Conservation (phyloP, 2,329 filamentous ascomycete genomes). For the Escovopsis sp. region DNA sequence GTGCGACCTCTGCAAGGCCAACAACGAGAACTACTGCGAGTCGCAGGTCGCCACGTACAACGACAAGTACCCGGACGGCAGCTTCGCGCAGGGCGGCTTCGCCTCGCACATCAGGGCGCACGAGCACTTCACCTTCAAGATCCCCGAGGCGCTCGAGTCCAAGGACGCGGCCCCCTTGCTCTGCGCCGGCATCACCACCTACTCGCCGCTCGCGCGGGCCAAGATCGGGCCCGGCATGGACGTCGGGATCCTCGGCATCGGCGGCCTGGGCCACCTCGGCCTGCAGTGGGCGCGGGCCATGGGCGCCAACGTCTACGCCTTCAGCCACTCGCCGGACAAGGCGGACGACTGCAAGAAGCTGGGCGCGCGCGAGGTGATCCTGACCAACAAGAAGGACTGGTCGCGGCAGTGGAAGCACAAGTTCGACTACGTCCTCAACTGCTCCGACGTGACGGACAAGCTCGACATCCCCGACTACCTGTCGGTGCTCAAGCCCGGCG, state of each 20-base stretch:
- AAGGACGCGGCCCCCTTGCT: conserved; percentile 51
- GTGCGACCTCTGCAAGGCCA: conserved; percentile 29
- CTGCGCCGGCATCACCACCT: conserved; percentile 65
- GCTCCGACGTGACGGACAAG: conserved; percentile 32
- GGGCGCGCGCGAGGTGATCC: conserved; percentile 42
- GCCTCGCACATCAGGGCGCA: conserved; percentile 34
- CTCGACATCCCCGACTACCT: conserved; percentile 41
- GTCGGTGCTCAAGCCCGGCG: conserved; percentile 34
- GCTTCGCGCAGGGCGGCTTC: conserved; percentile 50
- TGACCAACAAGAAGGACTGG: conserved; percentile 39
- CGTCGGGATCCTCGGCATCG: conserved; percentile 59
- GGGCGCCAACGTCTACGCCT: conserved; percentile 49
- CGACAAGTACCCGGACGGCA: conserved; percentile 40
- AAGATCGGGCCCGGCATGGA: conserved; percentile 54
- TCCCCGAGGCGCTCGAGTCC: conserved; percentile 36
- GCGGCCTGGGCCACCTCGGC: conserved; percentile 60
- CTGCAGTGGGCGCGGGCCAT: conserved; percentile 57
- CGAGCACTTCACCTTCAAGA: conserved; percentile 44
- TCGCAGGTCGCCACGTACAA: conserved; percentile 42
- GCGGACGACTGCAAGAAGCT: conserved; percentile 44
- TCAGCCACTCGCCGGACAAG: conserved; percentile 46
- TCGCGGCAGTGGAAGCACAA: conserved; percentile 34
- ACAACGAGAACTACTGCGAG: conserved; percentile 37
- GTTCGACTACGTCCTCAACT: conserved; percentile 38
- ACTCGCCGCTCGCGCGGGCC: conserved; percentile 50